phyloP scores from a whole-genome alignment of 768 basidiomycete species.

The Hygrocybe coccinea region DNA sequence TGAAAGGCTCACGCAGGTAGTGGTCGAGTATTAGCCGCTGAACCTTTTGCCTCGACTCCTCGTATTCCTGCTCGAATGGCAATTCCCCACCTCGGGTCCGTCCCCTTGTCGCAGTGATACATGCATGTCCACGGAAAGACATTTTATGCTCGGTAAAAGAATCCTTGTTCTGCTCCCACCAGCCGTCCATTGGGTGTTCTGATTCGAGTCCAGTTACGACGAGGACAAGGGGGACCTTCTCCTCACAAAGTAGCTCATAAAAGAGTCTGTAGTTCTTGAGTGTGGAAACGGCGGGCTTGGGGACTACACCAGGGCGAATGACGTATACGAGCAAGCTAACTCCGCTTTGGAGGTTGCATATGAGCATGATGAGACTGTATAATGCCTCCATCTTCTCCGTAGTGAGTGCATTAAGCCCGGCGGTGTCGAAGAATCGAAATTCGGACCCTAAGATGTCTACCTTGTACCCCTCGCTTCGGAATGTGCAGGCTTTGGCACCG shows the following conservation, averaged over 20 bases:
- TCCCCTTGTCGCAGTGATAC: constrained; percentile 22
- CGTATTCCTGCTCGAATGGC: constrained; percentile 21
- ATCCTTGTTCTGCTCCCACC: constrained; percentile 19
- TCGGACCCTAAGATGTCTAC: background rate
- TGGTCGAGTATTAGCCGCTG: no score
- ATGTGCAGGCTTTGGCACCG: no score
- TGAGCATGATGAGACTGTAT: background rate
- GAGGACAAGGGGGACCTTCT: constrained; percentile 33
- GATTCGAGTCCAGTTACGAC: constrained; percentile 38
- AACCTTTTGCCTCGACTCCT: constrained; percentile 13
- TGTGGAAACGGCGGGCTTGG: constrained; percentile 14
- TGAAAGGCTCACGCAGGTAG: no score
- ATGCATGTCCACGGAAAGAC: constrained; percentile 34
- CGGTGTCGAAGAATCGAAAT: background rate
- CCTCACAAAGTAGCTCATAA: constrained; percentile 30
- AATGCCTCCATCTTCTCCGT: background rate
- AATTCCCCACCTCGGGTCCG: constrained; percentile 15
- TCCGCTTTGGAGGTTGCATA: background rate
- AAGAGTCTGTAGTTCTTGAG: constrained; percentile 37
- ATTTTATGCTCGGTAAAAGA: constrained; percentile 27
- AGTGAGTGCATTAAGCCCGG: background rate
- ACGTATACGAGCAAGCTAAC: constrained; percentile 36
- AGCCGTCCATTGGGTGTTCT: constrained; percentile 32
- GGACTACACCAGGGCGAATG: constrained; percentile 30
- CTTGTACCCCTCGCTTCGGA: no score